Percentiles rank a stretch among this genome's conserved stretches.
phyloP scores from a whole-genome alignment of 306 rosid species.

The Quercus wislizeni region DNA sequence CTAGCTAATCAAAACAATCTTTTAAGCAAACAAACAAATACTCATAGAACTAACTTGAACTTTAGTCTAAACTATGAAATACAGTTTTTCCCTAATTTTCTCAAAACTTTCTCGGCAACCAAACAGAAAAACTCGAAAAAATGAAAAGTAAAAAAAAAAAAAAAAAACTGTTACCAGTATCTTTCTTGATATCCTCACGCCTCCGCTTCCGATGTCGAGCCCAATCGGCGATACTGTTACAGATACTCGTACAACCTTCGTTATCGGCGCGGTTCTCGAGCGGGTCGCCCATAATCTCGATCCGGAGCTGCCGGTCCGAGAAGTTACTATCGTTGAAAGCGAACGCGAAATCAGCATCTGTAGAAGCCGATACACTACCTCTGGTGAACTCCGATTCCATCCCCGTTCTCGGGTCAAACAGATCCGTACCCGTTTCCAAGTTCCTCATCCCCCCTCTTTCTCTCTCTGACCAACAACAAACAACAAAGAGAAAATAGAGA shows the following conservation, averaged over 20 bases:
- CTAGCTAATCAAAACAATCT: neutral
- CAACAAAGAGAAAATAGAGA: no score
- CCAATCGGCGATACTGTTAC: constrained; percentile 83
- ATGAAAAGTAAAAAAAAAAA: neutral
- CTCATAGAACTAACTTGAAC: neutral
- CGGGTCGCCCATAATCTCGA: constrained; percentile 74
- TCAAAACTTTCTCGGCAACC: neutral
- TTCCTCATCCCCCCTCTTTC: constrained; percentile 14
- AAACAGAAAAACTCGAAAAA: neutral
- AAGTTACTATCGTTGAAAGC: constrained; percentile 95
- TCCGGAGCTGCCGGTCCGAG: constrained; percentile 85
- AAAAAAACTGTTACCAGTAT: constrained; percentile 38
- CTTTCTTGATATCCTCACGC: constrained; percentile 80
- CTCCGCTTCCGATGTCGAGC: constrained; percentile 88
- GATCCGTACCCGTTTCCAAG: constrained; percentile 54
- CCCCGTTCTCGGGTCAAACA: constrained; percentile 67
- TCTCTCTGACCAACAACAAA: neutral
- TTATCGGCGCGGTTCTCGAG: constrained; percentile 50
- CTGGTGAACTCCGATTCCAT: constrained; percentile 59
- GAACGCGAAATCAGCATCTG: constrained; percentile 85
- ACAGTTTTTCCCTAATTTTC: no score
- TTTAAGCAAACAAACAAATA: no score
- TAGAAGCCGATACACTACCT: constrained; percentile 35
- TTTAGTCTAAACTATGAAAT: no score
- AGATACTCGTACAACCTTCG: constrained; percentile 56